These are phyloP conservation scores for Artemisia annua DNA, from an alignment of 129 eudicot species.

Conservation along the genomic window DNA sequence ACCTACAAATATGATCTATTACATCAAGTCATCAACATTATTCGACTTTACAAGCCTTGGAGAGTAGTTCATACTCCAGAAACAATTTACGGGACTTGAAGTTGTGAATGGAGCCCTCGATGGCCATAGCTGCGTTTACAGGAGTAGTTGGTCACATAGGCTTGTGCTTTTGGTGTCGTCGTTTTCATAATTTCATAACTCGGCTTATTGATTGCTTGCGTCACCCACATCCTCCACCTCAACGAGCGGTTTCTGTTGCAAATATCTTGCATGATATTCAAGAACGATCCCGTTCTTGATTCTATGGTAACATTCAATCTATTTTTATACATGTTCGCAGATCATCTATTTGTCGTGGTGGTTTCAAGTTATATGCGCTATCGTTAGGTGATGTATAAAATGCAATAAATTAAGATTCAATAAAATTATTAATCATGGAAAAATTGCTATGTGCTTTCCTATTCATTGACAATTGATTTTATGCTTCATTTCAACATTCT, in stretches of 20 bases:
- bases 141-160: slow-evolving; percentile 39
- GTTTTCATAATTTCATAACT: slow-evolving; percentile 22
- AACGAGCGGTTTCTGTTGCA: slow-evolving; percentile 14
- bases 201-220: slow-evolving; percentile 33
- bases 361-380: background rate
- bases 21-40: background rate
- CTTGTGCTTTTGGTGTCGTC: slow-evolving; percentile 33
- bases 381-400: background rate
- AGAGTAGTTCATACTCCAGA: background rate
- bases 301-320: background rate
- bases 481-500: no score
- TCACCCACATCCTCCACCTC: slow-evolving; percentile 36
- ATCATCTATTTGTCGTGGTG: background rate
- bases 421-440: no score
- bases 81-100: background rate
- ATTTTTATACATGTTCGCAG: background rate
- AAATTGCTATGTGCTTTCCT: no score
- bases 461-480: no score
- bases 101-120: slow-evolving; percentile 30
- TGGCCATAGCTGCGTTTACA: slow-evolving; percentile 21
- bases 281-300: slow-evolving; percentile 12
- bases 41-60: background rate
- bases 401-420: background rate
- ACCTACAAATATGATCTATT: background rate
- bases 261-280: slow-evolving; percentile 14